Base-by-base conservation (phyloP, 2,329 filamentous ascomycete genomes). In the Penicillium sp. region DNA sequence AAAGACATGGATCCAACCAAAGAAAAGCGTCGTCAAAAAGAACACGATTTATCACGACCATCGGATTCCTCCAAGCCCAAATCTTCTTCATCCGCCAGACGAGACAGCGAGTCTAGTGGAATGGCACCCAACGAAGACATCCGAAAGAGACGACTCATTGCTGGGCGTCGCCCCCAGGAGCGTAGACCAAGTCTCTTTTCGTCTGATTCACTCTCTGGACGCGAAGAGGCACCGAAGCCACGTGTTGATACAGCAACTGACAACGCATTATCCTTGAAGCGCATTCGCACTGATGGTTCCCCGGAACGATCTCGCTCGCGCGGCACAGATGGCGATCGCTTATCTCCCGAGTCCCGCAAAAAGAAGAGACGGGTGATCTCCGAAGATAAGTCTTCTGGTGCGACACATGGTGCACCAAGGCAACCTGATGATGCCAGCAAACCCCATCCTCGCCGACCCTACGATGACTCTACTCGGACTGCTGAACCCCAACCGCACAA, bases 361-460 rank as follows among this genome's bases (percentile, higher is more conserved):
- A 78, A 78, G 64, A 75, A 75, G 55, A 66, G 75, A 47, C 74
- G 74, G 8, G 68, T 77, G 37, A 61, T 72, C 13, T 66, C 72
- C 3, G 76, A 77, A 40, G 76, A 75, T 42, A 73, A 65, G 32
- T 41, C 61, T 15, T 61, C 68, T 6, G 71, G 65, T 34, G 49
- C 65, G 38, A 52, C 66, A 15, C 73, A 75, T 46, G 70, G 69
- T 21, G 50, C 13, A 47, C 60, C 59, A 70, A 67, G 65, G 69
- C 67, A 60, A 61, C 45, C 60, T 46, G 60, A 64, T 35, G 53
- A 59, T 25, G 46, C 56, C 31, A 50, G 60, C 23, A 68, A 70
- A 32, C 23, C 55, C 41, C 59, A 58, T 35, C 39, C 58, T 31
- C 59, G 63, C 27, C 63, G 56, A 39, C 35, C 46, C 5, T 47